phyloP scores from a whole-genome alignment of 2,329 filamentous ascomycete genomes.

The Dendrostoma leiphaemia region DNA sequence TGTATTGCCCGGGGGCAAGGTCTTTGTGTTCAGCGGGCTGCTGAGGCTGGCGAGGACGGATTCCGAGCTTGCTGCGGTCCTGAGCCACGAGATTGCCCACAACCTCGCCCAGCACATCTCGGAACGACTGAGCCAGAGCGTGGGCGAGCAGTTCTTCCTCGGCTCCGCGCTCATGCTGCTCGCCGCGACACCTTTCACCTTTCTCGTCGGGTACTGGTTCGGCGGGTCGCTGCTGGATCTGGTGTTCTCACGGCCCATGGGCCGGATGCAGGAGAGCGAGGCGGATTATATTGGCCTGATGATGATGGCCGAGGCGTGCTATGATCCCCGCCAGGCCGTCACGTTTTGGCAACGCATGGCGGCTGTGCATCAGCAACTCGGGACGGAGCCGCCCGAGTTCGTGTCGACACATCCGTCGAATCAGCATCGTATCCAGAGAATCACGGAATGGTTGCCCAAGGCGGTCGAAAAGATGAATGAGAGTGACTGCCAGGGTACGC shows the following conservation, averaged over 20 bases:
- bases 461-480: constrained; percentile 52
- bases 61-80: constrained; percentile 69
- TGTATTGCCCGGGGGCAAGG: constrained; percentile 74
- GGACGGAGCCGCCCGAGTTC: constrained; percentile 62
- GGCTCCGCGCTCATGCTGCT: constrained; percentile 49
- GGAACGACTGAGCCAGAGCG: constrained; percentile 58
- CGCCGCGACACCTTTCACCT: constrained; percentile 40
- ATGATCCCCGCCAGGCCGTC: constrained; percentile 65
- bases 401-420: constrained; percentile 76
- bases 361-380: constrained; percentile 29
- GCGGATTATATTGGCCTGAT: constrained; percentile 79
- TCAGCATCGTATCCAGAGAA: constrained; percentile 62
- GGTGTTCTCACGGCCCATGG: constrained; percentile 66
- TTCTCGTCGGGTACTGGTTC: constrained; percentile 38
- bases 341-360: constrained; percentile 69
- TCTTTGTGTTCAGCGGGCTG: constrained; percentile 76
- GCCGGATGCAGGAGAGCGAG: constrained; percentile 70
- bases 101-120: constrained; percentile 67
- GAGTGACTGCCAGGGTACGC: constrained; percentile 54
- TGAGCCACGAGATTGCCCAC: constrained; percentile 80
- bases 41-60: constrained; percentile 65
- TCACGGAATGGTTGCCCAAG: constrained; percentile 60
- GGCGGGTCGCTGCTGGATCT: constrained; percentile 56
- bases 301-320: constrained; percentile 82
- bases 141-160: constrained; percentile 51